Base-by-base conservation (phyloP, 768 basidiomycete genomes). In the Termitomyces sp. region DNA sequence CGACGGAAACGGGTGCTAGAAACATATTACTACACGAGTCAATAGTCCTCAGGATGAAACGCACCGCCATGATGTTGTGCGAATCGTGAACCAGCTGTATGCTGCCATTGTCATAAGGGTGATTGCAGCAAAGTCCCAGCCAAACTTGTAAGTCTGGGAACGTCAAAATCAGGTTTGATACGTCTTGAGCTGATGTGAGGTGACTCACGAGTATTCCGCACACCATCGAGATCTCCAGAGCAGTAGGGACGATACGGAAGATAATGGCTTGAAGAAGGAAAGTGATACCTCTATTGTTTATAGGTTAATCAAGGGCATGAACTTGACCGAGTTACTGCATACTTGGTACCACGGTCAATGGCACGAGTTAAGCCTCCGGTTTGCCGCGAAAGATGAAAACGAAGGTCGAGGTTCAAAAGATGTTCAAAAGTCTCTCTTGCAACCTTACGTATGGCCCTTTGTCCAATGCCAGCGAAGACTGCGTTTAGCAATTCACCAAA, bases 271-370 rank as follows among this genome's bases (percentile, higher is more conserved):
- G 92, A 5, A 99, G 75, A 26, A 98, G 81, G 72, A 99, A 99
- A 0, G 94, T 92, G 58, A 99, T 98, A 38, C 97, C 97, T 72
- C 94, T 98, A 9, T 52, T 40, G 16, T 12, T 13, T 52, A 6
- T 4, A 16, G 22, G 51, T 38, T 4, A 36, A 40, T 40, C 2
- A 28, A 40, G 10, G 36, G 13, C 51, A 28, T 26, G 14, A 13
- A 28, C 6, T 6, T 52, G 24, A 38, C 10, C 4, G 2, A 6
- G 24, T 10, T 28, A 18, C 12, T 8, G 24, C 81, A 65, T 64
- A 97, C 94, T 98, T 99, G 33, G 97, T 98, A 33, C 97, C 97
- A 14, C 97, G 82, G 69, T 99, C 97, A 63, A 99, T 98, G 5
- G 97, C 97, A 44, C 97, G 77, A 2, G 94, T 98, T 46, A 99